phyloP scores from a whole-genome alignment of 257 asterid genomes.

The Anisodus acutangulus region DNA sequence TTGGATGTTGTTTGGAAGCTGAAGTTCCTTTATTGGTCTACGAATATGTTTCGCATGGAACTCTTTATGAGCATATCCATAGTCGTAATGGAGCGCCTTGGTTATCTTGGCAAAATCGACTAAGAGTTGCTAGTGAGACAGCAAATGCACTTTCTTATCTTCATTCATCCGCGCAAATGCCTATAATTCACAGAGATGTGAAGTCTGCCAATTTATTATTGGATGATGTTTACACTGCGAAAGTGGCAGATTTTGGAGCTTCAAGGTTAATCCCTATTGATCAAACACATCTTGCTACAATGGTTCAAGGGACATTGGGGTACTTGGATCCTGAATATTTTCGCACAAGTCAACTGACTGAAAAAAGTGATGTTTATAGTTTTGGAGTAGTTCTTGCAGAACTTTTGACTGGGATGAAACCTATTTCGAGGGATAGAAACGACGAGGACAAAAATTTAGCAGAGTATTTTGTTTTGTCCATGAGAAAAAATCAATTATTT shows the following conservation, averaged over 20 bases:
- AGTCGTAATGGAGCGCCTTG: slow-evolving; percentile 39
- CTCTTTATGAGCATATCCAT: slow-evolving; percentile 64
- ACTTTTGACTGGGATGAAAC: slow-evolving; percentile 65
- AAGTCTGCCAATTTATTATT: slow-evolving; percentile 75
- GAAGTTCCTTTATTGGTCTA: slow-evolving; percentile 75
- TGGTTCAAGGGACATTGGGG: slow-evolving; percentile 83
- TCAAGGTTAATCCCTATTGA: slow-evolving; percentile 70
- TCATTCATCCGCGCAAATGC: slow-evolving; percentile 68
- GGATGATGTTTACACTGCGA: slow-evolving; percentile 60
- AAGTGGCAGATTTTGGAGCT: slow-evolving; percentile 83
- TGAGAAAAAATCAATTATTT: slow-evolving; percentile 56
- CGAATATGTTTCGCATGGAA: slow-evolving; percentile 71
- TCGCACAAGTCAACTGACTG: slow-evolving; percentile 69
- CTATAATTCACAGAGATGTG: slow-evolving; percentile 76
- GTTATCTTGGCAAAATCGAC: slow-evolving; percentile 68
- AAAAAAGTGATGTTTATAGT: slow-evolving; percentile 80
- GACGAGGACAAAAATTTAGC: slow-evolving; percentile 57
- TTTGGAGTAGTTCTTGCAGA: slow-evolving; percentile 77
- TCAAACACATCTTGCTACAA: slow-evolving; percentile 65
- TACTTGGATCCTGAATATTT: slow-evolving; percentile 83
- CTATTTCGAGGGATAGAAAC: slow-evolving; percentile 53
- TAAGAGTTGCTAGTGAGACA: slow-evolving; percentile 68
- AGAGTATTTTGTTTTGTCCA: slow-evolving; percentile 44
- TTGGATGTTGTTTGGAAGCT: slow-evolving; percentile 78
- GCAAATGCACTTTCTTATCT: slow-evolving; percentile 74